These are phyloP conservation scores for Citrus unshiu DNA, from an alignment of 345 rosid species.

Conservation along the genomic window DNA sequence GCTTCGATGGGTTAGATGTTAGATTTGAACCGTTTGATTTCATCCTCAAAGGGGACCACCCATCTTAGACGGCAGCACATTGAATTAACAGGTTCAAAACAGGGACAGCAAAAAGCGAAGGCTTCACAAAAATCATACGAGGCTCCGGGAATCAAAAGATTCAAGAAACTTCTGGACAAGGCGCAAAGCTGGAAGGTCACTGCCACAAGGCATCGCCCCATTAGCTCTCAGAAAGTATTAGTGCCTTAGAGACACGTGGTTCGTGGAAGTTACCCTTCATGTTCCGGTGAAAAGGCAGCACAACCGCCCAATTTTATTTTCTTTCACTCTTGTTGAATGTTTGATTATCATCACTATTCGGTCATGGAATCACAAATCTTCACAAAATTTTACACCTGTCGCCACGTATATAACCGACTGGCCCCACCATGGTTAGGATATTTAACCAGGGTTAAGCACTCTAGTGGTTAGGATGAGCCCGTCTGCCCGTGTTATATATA, in stretches of 20 bases:
- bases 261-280: neutral
- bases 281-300: constrained; percentile 1
- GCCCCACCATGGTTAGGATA: neutral
- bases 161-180: constrained; percentile 30
- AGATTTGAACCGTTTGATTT: neutral
- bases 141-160: constrained; percentile 18
- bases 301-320: neutral
- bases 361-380: neutral
- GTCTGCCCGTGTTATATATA: neutral
- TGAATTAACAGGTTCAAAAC: neutral
- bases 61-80: neutral
- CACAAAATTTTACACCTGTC: constrained; percentile 35
- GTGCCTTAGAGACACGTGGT: constrained; percentile 22
- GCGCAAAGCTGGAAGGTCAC: neutral
- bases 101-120: neutral
- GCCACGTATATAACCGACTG: constrained; percentile 30
- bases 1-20: neutral
- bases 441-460: constrained; percentile 20
- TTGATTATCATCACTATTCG: neutral
- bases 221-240: neutral
- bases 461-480: constrained; percentile 16
- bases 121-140: constrained; percentile 9
- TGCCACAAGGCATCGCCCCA: constrained; percentile 16
- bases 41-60: neutral
- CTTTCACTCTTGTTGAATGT: neutral